A percentile compares a stretch with the other conserved stretches of the same genome.
phyloP scores from a whole-genome alignment of 208 protist genomes.

The Acanthamoeba royreba region DNA sequence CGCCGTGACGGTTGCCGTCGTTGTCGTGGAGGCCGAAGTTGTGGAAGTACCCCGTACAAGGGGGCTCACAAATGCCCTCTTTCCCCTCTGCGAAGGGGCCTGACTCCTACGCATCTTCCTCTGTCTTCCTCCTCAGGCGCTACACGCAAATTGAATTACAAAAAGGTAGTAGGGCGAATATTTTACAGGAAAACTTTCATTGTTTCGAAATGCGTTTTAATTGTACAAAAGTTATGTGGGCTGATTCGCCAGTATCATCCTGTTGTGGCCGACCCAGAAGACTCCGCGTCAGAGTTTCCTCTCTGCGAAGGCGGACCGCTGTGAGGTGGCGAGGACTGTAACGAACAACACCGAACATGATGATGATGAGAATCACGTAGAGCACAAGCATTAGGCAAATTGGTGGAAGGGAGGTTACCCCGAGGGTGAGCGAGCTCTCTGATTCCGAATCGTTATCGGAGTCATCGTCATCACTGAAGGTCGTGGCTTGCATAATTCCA shows the following conservation, averaged over 20 bases:
- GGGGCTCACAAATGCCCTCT: slow-evolving; percentile 6
- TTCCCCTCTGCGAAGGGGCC: slow-evolving; percentile 17
- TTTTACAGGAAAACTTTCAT: background rate
- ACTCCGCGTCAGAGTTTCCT: background rate
- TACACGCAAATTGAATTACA: background rate
- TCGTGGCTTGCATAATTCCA: background rate
- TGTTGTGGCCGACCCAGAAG: too few relatives aligned
- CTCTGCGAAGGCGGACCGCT: background rate
- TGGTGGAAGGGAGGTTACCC: background rate
- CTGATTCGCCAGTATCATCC: too few relatives aligned
- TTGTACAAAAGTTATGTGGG: too few relatives aligned
- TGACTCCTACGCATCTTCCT: background rate
- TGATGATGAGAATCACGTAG: background rate
- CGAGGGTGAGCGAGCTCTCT: too few relatives aligned
- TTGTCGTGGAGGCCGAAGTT: background rate
- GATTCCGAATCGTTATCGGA: background rate
- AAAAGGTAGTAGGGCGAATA: background rate
- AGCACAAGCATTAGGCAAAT: background rate
- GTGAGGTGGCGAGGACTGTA: background rate
- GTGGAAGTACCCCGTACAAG: background rate
- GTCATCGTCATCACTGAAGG: background rate
- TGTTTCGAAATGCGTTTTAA: background rate
- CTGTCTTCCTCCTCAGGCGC: too few relatives aligned
- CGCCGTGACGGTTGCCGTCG: too few relatives aligned
- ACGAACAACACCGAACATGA: too few relatives aligned